Conservation (phyloP, 306 rosid species). For the Quercus variabilis region DNA sequence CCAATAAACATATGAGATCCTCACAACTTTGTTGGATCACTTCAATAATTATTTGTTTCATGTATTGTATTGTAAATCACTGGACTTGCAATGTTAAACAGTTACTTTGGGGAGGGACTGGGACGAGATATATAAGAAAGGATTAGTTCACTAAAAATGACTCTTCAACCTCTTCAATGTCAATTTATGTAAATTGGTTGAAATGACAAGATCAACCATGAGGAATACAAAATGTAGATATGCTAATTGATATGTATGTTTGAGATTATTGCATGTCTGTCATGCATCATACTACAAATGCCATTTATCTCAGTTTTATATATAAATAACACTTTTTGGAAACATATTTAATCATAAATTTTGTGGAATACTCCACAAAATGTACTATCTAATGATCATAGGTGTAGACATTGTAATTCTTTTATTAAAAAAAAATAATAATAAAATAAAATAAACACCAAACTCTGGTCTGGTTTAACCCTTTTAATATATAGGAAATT, state of each 20-base stretch:
- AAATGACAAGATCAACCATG: conserved; percentile 3
- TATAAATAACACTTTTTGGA: neutral
- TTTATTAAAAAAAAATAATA: neutral
- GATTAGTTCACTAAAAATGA: neutral
- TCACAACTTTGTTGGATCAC: neutral
- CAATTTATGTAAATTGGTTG: neutral
- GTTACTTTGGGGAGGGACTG: neutral
- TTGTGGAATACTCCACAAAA: neutral
- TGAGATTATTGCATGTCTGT: neutral
- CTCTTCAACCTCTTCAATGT: too few relatives aligned
- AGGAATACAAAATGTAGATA: neutral
- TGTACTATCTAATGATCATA: neutral
- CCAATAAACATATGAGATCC: neutral
- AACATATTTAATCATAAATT: neutral
- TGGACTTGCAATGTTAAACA: neutral
- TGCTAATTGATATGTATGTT: neutral
- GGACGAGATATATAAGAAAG: neutral
- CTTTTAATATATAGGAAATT: too few relatives aligned
- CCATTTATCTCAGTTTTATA: neutral
- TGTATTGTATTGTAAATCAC: too few relatives aligned
- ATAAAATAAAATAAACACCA: too few relatives aligned
- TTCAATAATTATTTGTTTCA: too few relatives aligned
- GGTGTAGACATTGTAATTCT: neutral
- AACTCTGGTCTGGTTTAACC: too few relatives aligned
- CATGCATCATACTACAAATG: neutral